These are phyloP conservation scores for Neofusicoccum laricinum DNA, from an alignment of 2,329 filamentous ascomycete genomes.

Conservation along the genomic window DNA sequence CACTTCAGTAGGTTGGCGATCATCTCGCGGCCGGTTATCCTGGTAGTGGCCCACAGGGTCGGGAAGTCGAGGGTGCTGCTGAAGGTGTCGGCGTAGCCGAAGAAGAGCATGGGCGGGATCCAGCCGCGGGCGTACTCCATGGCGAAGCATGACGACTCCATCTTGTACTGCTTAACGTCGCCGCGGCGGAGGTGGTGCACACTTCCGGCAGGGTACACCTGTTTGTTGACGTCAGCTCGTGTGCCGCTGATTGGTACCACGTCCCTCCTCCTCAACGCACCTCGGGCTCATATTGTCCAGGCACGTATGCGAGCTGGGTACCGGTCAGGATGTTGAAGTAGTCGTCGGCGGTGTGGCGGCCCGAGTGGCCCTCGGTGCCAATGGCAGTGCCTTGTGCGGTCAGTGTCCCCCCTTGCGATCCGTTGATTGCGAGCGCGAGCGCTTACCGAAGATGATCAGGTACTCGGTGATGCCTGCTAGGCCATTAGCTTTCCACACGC, in stretches of 20 bases:
- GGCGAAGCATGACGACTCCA: slow-evolving; percentile 73
- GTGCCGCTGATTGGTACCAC: not conserved
- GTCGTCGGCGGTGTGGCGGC: slow-evolving; percentile 87
- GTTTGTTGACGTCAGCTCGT: not conserved
- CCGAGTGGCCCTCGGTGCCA: slow-evolving; percentile 84
- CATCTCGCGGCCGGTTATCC: slow-evolving; percentile 74
- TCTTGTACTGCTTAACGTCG: slow-evolving; percentile 77
- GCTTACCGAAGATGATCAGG: slow-evolving; percentile 71
- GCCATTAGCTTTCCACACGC: not conserved
- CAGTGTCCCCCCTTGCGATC: not conserved
- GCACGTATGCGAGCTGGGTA: slow-evolving; percentile 71
- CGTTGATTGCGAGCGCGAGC: no score
- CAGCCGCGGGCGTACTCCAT: slow-evolving; percentile 82
- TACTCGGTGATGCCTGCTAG: slow-evolving; percentile 75
- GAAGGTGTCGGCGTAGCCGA: slow-evolving; percentile 80
- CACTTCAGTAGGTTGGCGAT: slow-evolving; percentile 65
- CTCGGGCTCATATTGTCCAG: slow-evolving; percentile 65
- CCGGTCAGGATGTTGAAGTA: slow-evolving; percentile 90
- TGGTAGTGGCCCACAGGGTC: slow-evolving; percentile 78
- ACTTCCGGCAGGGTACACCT: slow-evolving; percentile 63
- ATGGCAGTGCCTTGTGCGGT: slow-evolving; percentile 59
- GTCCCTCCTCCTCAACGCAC: not conserved
- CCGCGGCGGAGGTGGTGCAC: slow-evolving; percentile 72
- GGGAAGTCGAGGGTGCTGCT: slow-evolving; percentile 78
- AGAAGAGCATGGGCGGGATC: slow-evolving; percentile 91